A percentile compares a stretch with the other conserved stretches of the same genome.
phyloP scores from a whole-genome alignment of 176 grass and related monocot genomes.

The Bonia amplexicaulis region DNA sequence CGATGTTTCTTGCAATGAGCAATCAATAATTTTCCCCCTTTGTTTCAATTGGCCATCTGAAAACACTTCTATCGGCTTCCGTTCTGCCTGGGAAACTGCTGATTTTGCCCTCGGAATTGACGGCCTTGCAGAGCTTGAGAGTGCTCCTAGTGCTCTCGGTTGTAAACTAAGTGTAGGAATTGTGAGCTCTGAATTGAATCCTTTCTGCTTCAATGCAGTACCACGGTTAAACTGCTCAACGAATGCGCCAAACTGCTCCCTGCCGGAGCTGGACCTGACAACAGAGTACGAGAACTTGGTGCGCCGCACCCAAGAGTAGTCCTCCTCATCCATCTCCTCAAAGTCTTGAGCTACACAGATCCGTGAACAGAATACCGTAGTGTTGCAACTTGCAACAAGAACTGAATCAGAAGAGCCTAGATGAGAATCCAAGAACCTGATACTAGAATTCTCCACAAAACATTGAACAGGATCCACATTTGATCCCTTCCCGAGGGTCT shows the following conservation, averaged over 20 bases:
- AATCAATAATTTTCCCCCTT: background rate
- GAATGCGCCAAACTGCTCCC: slow-evolving; percentile 31
- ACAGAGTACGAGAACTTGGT: slow-evolving; percentile 70
- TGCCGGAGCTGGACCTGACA: slow-evolving; percentile 51
- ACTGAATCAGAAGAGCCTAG: background rate
- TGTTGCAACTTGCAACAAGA: background rate
- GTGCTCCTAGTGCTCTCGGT: background rate
- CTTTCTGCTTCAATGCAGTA: background rate
- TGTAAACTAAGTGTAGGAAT: background rate
- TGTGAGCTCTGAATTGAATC: slow-evolving; percentile 8
- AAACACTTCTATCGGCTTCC: slow-evolving; percentile 23
- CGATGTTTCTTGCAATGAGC: slow-evolving; percentile 11
- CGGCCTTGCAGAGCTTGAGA: background rate
- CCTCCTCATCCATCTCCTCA: slow-evolving; percentile 73
- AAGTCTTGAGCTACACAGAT: background rate
- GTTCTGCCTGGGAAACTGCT: slow-evolving; percentile 12
- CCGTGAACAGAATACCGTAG: background rate
- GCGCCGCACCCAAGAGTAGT: slow-evolving; percentile 80
- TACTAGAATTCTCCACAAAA: slow-evolving; percentile 3
- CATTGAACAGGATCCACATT: background rate
- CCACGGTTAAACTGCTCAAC: slow-evolving; percentile 16
- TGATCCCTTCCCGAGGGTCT: background rate
- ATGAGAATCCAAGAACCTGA: background rate
- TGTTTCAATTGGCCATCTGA: slow-evolving; percentile 29
- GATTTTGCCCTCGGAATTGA: slow-evolving; percentile 36